Evolutionary conservation across 2,329 filamentous ascomycete species (phyloP), one percentile per base, ranked within the genome.

Genomic region (Trichoderma koningii): DNA sequence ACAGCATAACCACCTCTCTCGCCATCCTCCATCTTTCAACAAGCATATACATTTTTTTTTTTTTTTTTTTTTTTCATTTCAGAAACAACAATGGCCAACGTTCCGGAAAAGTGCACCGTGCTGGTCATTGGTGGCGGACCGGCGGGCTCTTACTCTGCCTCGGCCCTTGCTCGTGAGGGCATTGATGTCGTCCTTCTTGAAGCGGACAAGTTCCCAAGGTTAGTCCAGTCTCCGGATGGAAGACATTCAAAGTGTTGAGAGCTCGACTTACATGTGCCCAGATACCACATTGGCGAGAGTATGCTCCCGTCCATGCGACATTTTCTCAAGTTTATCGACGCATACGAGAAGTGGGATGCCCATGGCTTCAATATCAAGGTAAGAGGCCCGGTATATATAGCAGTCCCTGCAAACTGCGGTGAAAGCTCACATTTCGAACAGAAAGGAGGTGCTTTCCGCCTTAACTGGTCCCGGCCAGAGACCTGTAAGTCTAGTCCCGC

Each of bases 91-190:
- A 64, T 64, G 61, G 21, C 76, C 63, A 48, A 30, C n/a, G 19
- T 64, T 19, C 71, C 74, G 3, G 62, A 68, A 42, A 55, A 68
- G 9, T 73, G 70, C 52, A 75, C 73, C 6, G 79, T 81, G 0
- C 72, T 81, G 1, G 77, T 82, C 7, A 68, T 81, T 1, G 80
- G 80, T 5, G 80, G 78, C 23, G 81, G 81, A 5, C 81, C 80
- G 6, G 79, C 69, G 0, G 80, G 81, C 3, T 82, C 81, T 0
- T 83, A 81, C 62, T 66, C 79, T 1, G 79, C 81, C 5, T 67
- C 75, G 0, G 76, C 69, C 0, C 70, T 83, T 6, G 80, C 80
- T 1, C 76, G 80, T 0, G 80, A 83, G 67, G 80, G 78, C 2
- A 69, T 83, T 14, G 77, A 81, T 55, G 70, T 71, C 12, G 79